phyloP scores from a whole-genome alignment of 192 early-diverging fungal genomes.

The Chytriomyces sp. region DNA sequence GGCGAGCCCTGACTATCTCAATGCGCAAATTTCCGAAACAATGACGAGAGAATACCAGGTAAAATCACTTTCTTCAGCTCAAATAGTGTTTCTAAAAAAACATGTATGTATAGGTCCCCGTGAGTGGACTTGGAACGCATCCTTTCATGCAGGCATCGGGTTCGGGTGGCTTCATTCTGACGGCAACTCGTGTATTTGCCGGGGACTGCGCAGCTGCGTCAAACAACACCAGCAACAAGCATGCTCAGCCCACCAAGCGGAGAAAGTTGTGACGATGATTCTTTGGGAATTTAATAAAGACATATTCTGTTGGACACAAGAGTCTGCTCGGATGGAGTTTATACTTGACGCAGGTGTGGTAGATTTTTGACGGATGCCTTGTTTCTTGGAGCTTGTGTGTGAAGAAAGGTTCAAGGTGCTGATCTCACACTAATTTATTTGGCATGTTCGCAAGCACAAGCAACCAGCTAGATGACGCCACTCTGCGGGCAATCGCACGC shows the following conservation, averaged over 20 bases:
- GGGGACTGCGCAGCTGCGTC: background rate
- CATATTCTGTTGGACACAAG: too few species aligned
- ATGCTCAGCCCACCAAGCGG: background rate
- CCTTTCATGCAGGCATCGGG: slow-evolving; percentile 56
- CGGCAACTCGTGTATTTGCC: slow-evolving; percentile 20
- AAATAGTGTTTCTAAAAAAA: background rate
- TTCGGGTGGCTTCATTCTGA: slow-evolving; percentile 53
- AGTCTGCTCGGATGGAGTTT: too few species aligned
- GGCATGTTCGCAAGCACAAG: too few species aligned
- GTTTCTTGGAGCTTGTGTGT: too few species aligned
- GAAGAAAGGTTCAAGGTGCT: too few species aligned
- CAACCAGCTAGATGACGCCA: too few species aligned
- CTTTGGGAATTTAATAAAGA: background rate
- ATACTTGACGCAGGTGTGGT: too few species aligned
- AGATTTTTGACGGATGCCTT: too few species aligned
- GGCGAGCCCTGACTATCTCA: slow-evolving; percentile 70
- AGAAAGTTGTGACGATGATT: slow-evolving; percentile 18
- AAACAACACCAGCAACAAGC: background rate
- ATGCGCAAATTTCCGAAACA: slow-evolving; percentile 87
- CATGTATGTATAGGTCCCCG: slow-evolving; percentile 36
- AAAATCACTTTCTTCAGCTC: background rate
- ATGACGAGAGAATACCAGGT: slow-evolving; percentile 83
- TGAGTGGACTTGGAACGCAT: slow-evolving; percentile 51
- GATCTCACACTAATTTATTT: too few species aligned
- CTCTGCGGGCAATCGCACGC: too few species aligned